Evolutionary conservation across 768 basidiomycete genomes (phyloP).

Genomic region (Lentinus tigrinus): DNA sequence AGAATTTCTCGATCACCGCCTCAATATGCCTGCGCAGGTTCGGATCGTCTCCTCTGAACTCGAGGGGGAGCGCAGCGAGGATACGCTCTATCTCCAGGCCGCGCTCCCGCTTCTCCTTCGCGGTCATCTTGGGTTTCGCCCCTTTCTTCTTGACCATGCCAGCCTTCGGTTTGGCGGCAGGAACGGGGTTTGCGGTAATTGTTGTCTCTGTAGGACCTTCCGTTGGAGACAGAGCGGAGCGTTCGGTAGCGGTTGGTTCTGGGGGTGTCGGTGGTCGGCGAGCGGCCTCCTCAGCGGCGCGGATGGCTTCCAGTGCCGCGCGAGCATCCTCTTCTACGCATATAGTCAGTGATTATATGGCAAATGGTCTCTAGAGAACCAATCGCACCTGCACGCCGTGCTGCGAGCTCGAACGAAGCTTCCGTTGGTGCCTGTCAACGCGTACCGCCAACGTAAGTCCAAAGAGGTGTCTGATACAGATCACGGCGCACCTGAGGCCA

Average conservation of each 20-base stretch:
- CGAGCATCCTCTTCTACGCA: conserved; percentile 57
- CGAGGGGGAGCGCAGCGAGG: conserved; percentile 76
- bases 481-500: conserved; percentile 66
- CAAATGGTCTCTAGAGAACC: conserved; percentile 21
- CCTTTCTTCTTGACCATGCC: conserved; percentile 49
- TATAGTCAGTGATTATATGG: neutral
- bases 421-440: conserved; percentile 20
- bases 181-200: conserved; percentile 38
- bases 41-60: conserved; percentile 90
- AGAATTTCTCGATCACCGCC: conserved; percentile 71
- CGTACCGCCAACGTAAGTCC: neutral
- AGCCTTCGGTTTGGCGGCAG: conserved; percentile 32
- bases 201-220: conserved; percentile 30
- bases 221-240: conserved; percentile 34
- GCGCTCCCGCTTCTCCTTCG: conserved; percentile 83
- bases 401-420: conserved; percentile 15
- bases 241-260: conserved; percentile 28
- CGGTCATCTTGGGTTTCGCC: conserved; percentile 62
- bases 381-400: conserved; percentile 13
- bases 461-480: neutral
- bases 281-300: conserved; percentile 32
- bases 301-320: conserved; percentile 52
- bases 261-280: conserved; percentile 27
- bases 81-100: conserved; percentile 69
- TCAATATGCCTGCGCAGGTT: conserved; percentile 78